These are phyloP conservation scores for Mortierella sp. DNA, from an alignment of 371 early-diverging fungal species.

Conservation along the genomic window DNA sequence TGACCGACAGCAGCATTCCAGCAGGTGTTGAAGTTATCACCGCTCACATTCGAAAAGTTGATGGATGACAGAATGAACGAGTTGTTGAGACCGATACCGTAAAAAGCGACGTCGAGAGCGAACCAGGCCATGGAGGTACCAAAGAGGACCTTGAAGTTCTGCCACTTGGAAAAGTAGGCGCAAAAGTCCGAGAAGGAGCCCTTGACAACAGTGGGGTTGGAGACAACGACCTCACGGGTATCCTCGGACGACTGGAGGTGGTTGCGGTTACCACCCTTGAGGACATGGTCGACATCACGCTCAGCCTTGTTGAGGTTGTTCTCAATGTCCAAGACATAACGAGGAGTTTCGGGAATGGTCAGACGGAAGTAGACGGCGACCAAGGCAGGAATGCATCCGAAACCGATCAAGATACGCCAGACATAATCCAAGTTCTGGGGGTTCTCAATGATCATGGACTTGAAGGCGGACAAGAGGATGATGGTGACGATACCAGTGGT, in stretches of 20 bases:
- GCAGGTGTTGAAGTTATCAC: conserved; percentile 60
- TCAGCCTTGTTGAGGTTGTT: conserved; percentile 71
- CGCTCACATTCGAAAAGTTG: conserved; percentile 61
- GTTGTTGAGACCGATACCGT: conserved; percentile 87
- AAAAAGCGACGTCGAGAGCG: conserved; percentile 87
- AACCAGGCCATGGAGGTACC: conserved; percentile 86
- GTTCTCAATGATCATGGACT: conserved; percentile 64
- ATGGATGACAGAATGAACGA: conserved; percentile 74
- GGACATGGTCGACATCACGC: conserved; percentile 52
- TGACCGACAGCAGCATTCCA: conserved; percentile 77
- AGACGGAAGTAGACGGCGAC: conserved; percentile 87
- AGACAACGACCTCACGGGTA: conserved; percentile 5
- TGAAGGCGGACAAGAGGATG: conserved; percentile 77
- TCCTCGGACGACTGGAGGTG: conserved; percentile 18
- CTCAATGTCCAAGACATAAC: conserved; percentile 83
- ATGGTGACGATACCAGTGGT: conserved; percentile 78
- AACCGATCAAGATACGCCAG: conserved; percentile 86
- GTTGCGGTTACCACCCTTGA: conserved; percentile 27
- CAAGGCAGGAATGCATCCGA: conserved; percentile 84
- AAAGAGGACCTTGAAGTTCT: conserved; percentile 76
- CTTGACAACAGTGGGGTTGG: conserved; percentile 52
- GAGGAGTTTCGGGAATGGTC: conserved; percentile 93
- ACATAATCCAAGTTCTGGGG: conserved; percentile 74
- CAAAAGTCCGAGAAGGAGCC: conserved; percentile 71
- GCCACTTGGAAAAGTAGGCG: conserved; percentile 80